Evolutionary conservation across 1,284 basidiomycete species (phyloP).

Genomic region (Violaceomyces palustris): DNA sequence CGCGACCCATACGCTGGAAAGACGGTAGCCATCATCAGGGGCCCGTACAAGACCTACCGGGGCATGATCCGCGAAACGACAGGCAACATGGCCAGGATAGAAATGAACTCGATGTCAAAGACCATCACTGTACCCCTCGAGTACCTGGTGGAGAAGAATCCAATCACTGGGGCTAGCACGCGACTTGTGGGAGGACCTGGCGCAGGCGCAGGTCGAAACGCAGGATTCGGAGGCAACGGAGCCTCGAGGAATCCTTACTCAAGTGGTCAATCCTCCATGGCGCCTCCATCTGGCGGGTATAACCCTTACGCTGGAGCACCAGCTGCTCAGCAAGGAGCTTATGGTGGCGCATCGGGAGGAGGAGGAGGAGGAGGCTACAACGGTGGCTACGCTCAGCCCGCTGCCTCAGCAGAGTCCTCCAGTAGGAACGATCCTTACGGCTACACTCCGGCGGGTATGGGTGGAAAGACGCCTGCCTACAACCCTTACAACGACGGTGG

Average conservation of each 20-base stretch:
- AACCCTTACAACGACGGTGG: constrained; percentile 22
- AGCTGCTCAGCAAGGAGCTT: constrained; percentile 9
- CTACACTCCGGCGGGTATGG: background rate
- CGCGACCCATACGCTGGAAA: constrained; percentile 75
- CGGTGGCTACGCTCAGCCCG: constrained; percentile 20
- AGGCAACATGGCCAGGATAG: constrained; percentile 79
- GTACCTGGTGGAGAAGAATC: constrained; percentile 68
- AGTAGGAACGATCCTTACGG: constrained; percentile 23
- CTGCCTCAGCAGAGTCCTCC: constrained; percentile 7
- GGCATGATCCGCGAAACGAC: constrained; percentile 95
- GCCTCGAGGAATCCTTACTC: constrained; percentile 28
- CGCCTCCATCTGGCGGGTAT: constrained; percentile 8
- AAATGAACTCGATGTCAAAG: constrained; percentile 84
- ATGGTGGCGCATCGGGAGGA: constrained; percentile 7
- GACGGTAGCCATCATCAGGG: constrained; percentile 75
- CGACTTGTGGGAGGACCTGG: constrained; percentile 10
- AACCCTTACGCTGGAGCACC: constrained; percentile 20
- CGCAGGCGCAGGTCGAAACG: background rate
- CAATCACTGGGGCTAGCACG: constrained; percentile 38
- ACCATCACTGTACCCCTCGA: constrained; percentile 78
- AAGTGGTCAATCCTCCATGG: constrained; percentile 10
- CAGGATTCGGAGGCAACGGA: constrained; percentile 9
- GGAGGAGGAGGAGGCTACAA: constrained; percentile 8
- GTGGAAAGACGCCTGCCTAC: constrained; percentile 29
- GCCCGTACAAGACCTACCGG: constrained; percentile 82